Conservation (phyloP, 225 moss, liverwort and hornwort genomes). For the Pseudoscleropodium purum region DNA sequence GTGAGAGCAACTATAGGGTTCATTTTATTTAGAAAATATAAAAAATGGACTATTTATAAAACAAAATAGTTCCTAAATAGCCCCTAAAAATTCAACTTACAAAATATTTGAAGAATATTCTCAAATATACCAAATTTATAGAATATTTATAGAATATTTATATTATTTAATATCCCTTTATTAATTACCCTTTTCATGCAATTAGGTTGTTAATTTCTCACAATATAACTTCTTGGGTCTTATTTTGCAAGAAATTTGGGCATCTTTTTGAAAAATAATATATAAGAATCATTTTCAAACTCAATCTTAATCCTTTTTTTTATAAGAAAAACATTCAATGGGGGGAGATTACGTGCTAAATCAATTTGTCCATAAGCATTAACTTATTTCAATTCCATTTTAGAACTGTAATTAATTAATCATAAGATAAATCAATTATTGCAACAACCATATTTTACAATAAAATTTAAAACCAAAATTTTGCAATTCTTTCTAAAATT, state of each 20-base stretch:
- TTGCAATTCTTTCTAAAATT: not conserved
- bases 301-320: not conserved
- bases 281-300: rapidly evolving
- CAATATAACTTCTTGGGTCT: rapidly evolving
- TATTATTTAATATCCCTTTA: not conserved
- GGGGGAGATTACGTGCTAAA: not conserved
- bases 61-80: not conserved
- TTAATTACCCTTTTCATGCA: not conserved
- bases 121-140: no score
- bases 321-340: not conserved
- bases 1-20: not conserved
- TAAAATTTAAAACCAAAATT: not conserved
- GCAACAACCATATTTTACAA: no score
- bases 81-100: no score
- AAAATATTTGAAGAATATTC: no score
- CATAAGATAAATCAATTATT: not conserved
- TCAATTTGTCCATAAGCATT: not conserved
- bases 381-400: not conserved
- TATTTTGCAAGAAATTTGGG: rapidly evolving
- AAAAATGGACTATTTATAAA: not conserved
- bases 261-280: not conserved
- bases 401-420: not conserved
- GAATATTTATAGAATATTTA: not conserved
- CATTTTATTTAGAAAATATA: not conserved
- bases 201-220: not conserved